phyloP scores from a whole-genome alignment of 768 basidiomycete genomes.

The Asterophora lycoperdoides region DNA sequence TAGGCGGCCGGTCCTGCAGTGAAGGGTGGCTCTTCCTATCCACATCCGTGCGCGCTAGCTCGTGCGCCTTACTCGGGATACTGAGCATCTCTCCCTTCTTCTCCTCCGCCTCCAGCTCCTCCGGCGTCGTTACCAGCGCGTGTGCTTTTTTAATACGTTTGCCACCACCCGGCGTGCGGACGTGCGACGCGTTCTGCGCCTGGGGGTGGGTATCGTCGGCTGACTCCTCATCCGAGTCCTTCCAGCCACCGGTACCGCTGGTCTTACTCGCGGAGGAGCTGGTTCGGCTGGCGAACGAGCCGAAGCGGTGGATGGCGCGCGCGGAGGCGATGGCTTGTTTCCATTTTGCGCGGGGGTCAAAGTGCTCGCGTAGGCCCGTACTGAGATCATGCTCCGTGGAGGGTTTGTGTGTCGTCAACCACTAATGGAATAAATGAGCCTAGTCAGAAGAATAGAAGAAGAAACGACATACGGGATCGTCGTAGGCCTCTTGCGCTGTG shows the following conservation, averaged over 20 bases:
- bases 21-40: not conserved
- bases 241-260: conserved; percentile 31
- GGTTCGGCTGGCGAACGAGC: conserved; percentile 22
- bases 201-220: not conserved
- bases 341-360: conserved; percentile 75
- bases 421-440: conserved; percentile 34
- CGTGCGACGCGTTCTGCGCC: too few relatives aligned
- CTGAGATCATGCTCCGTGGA: conserved; percentile 73
- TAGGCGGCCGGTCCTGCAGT: conserved; percentile 4
- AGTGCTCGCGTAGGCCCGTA: conserved; percentile 73
- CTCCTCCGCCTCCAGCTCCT: conserved; percentile 20
- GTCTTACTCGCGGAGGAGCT: conserved; percentile 20
- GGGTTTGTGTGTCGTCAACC: conserved; percentile 66
- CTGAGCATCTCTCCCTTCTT: conserved; percentile 12
- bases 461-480: conserved; percentile 49
- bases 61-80: not conserved
- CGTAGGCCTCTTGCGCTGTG: conserved; percentile 67
- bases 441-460: not conserved
- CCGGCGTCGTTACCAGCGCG: conserved; percentile 35
- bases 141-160: conserved; percentile 36
- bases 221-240: conserved; percentile 25
- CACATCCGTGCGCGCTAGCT: not conserved
- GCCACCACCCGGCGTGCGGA: conserved; percentile 1
- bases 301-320: conserved; percentile 38
- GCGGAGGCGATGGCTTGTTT: conserved; percentile 58